These are phyloP conservation scores for Acacia confusa DNA, from an alignment of 306 rosid genomes.

Conservation along the genomic window DNA sequence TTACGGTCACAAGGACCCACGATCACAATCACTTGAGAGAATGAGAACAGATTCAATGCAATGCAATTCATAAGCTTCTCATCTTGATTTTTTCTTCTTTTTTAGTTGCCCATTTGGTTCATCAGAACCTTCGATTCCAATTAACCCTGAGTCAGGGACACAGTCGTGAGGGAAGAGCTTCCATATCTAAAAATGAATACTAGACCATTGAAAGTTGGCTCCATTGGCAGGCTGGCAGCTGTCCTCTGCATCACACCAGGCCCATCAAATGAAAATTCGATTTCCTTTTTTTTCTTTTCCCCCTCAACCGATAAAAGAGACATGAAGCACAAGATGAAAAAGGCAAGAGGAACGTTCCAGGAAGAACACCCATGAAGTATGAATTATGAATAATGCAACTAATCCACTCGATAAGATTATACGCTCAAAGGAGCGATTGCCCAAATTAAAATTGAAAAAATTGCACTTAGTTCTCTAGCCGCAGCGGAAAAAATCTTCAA, in stretches of 20 bases:
- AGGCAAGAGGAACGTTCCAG: neutral
- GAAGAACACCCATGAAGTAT: slow-evolving; percentile 1
- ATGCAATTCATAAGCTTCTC: too few relatives aligned
- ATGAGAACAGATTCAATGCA: too few relatives aligned
- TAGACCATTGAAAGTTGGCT: neutral
- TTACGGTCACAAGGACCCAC: too few relatives aligned
- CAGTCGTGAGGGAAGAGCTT: too few relatives aligned
- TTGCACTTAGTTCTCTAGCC: too few relatives aligned
- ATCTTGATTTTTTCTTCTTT: too few relatives aligned
- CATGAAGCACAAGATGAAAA: neutral
- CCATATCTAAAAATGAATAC: too few relatives aligned
- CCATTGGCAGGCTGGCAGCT: neutral
- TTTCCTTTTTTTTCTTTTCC: neutral
- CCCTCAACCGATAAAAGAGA: neutral
- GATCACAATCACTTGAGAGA: too few relatives aligned
- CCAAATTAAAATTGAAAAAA: slow-evolving; percentile 31
- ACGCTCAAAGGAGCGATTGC: neutral
- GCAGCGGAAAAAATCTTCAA: too few relatives aligned
- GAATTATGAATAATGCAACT: neutral
- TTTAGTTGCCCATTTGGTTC: too few relatives aligned
- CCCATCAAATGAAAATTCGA: slow-evolving; percentile 6
- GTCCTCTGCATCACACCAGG: neutral
- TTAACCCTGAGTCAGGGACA: too few relatives aligned
- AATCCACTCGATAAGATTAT: slow-evolving; percentile 6
- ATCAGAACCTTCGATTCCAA: too few relatives aligned